These are phyloP conservation scores for Allium sativum DNA, from an alignment of 106 monocot genomes.

Conservation along the genomic window DNA sequence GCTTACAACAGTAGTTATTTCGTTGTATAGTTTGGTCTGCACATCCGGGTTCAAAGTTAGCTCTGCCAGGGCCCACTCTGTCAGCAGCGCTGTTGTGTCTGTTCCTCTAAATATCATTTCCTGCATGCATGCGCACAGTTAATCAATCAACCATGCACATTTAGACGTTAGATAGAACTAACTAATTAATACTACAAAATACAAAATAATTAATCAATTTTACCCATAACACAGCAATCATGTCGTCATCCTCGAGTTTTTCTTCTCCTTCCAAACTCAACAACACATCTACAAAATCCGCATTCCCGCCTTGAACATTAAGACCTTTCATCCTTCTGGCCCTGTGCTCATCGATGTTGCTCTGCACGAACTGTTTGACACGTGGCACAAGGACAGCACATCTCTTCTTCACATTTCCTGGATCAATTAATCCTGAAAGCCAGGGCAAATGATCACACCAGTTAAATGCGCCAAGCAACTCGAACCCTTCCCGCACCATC, in stretches of 20 bases:
- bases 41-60: constrained; percentile 31
- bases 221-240: constrained; percentile 67
- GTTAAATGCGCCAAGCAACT: constrained; percentile 82
- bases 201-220: background rate
- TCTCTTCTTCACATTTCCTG: constrained; percentile 20
- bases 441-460: constrained; percentile 87
- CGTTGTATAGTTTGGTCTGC: constrained; percentile 20
- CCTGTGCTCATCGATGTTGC: constrained; percentile 59
- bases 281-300: constrained; percentile 76
- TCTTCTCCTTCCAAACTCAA: constrained; percentile 46
- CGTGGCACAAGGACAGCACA: constrained; percentile 69
- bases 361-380: constrained; percentile 34
- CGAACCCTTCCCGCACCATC: constrained; percentile 76
- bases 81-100: constrained; percentile 58
- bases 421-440: constrained; percentile 51
- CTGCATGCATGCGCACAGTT: too few relatives aligned
- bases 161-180: background rate
- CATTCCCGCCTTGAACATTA: constrained; percentile 22
- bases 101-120: constrained; percentile 71
- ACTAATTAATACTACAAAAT: background rate
- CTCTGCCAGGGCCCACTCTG: constrained; percentile 61
- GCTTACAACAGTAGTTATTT: constrained; percentile 25
- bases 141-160: too few relatives aligned
- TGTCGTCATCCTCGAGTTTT: constrained; percentile 61
- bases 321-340: background rate